Conservation (phyloP, 208 protist species). For the Leishmania major region DNA sequence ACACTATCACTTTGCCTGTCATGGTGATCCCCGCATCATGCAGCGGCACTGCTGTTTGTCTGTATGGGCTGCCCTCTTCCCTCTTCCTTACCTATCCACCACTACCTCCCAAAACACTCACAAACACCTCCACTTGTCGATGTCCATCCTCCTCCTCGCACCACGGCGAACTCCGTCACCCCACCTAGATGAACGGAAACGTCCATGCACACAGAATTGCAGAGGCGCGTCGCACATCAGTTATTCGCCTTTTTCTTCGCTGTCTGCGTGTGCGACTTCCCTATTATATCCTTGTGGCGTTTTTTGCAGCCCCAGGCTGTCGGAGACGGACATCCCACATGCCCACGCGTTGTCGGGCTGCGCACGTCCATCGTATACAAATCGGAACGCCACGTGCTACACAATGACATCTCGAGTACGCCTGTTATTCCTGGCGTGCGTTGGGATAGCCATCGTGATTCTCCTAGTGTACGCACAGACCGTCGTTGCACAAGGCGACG, state of each 20-base stretch:
- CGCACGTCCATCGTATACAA: background rate
- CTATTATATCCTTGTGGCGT: background rate
- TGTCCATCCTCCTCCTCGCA: background rate
- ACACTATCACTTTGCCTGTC: background rate
- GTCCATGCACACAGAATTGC: background rate
- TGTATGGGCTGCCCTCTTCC: background rate
- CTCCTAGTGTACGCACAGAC: background rate
- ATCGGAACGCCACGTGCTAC: background rate
- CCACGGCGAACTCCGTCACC: background rate
- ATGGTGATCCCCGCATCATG: background rate
- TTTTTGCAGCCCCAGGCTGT: background rate
- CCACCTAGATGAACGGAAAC: background rate
- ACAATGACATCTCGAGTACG: background rate
- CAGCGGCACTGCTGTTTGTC: background rate
- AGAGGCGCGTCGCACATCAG: background rate
- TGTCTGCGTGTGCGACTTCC: background rate
- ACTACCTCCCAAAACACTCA: background rate
- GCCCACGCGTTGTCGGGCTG: background rate
- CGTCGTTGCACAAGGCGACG: background rate
- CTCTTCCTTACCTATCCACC: background rate
- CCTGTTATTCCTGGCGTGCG: background rate
- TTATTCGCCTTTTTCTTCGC: background rate
- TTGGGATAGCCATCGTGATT: background rate
- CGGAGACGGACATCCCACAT: background rate
- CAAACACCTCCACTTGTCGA: background rate